Evolutionary conservation across 441 rosid genomes (phyloP).

Genomic region (Metrosideros polymorpha): DNA sequence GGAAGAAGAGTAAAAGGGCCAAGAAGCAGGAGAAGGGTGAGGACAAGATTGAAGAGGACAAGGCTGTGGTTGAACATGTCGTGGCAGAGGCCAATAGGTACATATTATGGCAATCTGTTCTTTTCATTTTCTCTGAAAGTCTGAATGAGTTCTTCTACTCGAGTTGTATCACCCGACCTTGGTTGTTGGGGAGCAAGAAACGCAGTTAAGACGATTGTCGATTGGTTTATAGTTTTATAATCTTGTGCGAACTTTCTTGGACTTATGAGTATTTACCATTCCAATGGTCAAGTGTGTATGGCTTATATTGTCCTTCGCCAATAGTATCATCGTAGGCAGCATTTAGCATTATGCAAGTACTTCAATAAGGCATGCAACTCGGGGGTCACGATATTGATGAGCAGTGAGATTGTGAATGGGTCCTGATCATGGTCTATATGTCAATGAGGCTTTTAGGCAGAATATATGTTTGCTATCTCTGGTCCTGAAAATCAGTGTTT

Average conservation of each 20-base stretch:
- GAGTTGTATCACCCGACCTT: background rate
- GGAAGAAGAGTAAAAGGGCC: background rate
- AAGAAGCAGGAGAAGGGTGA: constrained; percentile 10
- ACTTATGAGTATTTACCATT: background rate
- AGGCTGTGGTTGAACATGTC: background rate
- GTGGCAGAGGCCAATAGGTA: constrained; percentile 26
- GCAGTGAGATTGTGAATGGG: background rate
- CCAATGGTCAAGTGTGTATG: background rate
- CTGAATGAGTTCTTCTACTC: background rate
- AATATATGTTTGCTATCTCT: background rate
- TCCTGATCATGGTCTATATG: background rate
- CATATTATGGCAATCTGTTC: background rate
- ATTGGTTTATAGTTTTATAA: background rate
- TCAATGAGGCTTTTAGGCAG: background rate
- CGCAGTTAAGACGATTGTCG: background rate
- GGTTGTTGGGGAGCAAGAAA: background rate
- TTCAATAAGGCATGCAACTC: background rate
- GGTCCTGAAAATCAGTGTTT: background rate
- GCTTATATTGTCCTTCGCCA: background rate
- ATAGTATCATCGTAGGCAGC: background rate
- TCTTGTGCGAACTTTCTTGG: background rate
- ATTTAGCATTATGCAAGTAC: background rate
- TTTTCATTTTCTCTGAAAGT: background rate
- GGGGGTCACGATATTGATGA: background rate
- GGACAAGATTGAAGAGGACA: background rate